Percentiles rank a stretch among this genome's conserved stretches.
These are phyloP conservation scores for Metahyphopichia silvanorum DNA, from an alignment of 805 yeast genomes.

Conservation along the genomic window DNA sequence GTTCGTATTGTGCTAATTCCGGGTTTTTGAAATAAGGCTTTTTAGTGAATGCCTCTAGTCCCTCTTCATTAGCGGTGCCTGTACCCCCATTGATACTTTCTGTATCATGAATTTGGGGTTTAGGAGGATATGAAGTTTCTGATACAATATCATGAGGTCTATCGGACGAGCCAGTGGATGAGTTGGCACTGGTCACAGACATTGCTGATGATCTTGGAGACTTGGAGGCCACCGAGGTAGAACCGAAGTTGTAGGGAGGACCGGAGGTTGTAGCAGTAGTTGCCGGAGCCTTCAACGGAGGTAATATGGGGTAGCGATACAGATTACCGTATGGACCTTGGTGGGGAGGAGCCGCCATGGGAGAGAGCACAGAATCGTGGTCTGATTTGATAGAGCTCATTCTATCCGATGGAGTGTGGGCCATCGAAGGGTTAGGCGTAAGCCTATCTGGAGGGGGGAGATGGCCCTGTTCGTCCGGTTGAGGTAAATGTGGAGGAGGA, in stretches of 20 bases:
- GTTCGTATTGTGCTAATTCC: slow-evolving; percentile 16
- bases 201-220: not conserved
- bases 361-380: slow-evolving; percentile 4
- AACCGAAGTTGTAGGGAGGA: not conserved
- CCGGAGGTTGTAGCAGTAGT: not conserved
- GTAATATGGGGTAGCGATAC: not conserved
- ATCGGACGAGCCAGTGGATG: not conserved
- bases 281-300: not conserved
- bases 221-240: not conserved
- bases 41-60: not conserved
- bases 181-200: not conserved
- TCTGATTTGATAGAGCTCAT: slow-evolving; percentile 2
- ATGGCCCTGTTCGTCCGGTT: slow-evolving; percentile 1
- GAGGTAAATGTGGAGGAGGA: slow-evolving; percentile 4
- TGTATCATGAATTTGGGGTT: slow-evolving; percentile 1
- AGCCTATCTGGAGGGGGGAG: slow-evolving; percentile 4
- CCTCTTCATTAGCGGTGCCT: not conserved
- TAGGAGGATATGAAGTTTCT: slow-evolving; percentile 1
- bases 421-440: no score
- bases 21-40: not conserved
- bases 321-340: slow-evolving; percentile 4
- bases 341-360: slow-evolving; percentile 9
- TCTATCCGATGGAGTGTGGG: slow-evolving; percentile 8
- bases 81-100: not conserved
- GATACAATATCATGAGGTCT: not conserved